phyloP scores from a whole-genome alignment of 1,284 basidiomycete genomes.

The Pholiota adiposa region DNA sequence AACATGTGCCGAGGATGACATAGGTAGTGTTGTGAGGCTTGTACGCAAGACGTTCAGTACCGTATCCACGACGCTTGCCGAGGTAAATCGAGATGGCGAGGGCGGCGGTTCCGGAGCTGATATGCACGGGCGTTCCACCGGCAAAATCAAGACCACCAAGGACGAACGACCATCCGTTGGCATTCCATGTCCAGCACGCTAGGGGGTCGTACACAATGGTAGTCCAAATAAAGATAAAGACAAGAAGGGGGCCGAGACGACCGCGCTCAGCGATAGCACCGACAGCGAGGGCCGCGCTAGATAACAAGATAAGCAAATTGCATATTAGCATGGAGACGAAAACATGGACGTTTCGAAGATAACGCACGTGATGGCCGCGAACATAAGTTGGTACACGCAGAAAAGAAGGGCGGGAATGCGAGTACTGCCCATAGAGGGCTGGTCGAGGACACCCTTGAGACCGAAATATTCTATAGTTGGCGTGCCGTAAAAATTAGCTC shows the following conservation, averaged over 20 bases:
- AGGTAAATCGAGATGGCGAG: constrained; percentile 93
- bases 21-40: constrained; percentile 89
- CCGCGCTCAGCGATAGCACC: constrained; percentile 94
- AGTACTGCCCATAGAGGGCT: constrained; percentile 74
- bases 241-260: constrained; percentile 83
- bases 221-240: constrained; percentile 92
- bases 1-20: constrained; percentile 89
- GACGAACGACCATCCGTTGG: constrained; percentile 82
- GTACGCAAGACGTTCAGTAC: constrained; percentile 89
- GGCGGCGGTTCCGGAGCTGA: constrained; percentile 89
- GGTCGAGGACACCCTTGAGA: constrained; percentile 79
- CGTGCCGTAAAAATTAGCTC: constrained; percentile 1
- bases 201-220: constrained; percentile 95
- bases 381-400: constrained; percentile 90
- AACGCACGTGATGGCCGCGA: constrained; percentile 80
- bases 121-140: constrained; percentile 96
- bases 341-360: not conserved
- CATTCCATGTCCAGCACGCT: constrained; percentile 95
- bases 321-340: not conserved
- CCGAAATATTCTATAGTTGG: constrained; percentile 72
- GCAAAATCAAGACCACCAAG: constrained; percentile 91
- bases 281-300: constrained; percentile 79
- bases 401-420: constrained; percentile 86
- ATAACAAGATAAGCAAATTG: not conserved
- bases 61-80: constrained; percentile 90